Evolutionary conservation across 2,329 filamentous ascomycete species (phyloP).

Genomic region (Cercospora sesami): DNA sequence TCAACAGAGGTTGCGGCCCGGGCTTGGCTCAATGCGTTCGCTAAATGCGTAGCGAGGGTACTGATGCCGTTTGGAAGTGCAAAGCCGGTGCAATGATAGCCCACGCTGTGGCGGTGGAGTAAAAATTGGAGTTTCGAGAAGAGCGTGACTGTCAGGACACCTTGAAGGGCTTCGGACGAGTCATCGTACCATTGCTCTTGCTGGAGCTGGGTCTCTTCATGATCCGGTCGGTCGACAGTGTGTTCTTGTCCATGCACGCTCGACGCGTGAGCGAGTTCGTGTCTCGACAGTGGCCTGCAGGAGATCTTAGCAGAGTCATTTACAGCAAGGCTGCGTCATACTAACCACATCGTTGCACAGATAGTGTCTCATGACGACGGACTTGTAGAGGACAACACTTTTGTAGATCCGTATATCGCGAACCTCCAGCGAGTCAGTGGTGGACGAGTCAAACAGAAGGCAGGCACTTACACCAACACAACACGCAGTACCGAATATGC

Average conservation of each 20-base stretch:
- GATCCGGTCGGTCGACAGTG: constrained; percentile 3
- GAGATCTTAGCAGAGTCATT: not conserved
- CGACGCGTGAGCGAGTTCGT: constrained; percentile 23
- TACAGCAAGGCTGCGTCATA: not conserved
- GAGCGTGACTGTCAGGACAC: constrained; percentile 3
- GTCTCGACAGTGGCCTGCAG: constrained; percentile 22
- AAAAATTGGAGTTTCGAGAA: not conserved
- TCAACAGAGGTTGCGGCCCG: not conserved
- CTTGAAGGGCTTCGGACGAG: constrained; percentile 6
- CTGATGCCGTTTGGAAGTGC: not conserved
- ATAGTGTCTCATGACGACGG: constrained; percentile 21
- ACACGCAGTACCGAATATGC: constrained; percentile 24
- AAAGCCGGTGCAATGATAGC: not conserved
- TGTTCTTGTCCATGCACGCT: constrained; percentile 15
- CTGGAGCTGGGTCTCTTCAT: constrained; percentile 9
- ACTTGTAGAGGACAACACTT: constrained; percentile 25
- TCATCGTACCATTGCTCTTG: constrained; percentile 3
- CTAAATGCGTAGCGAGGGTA: not conserved
- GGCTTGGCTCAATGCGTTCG: not conserved
- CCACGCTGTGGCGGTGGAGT: not conserved
- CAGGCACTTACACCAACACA: constrained; percentile 25
- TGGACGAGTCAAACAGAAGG: not conserved
- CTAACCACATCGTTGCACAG: constrained; percentile 23
- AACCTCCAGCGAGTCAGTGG: constrained; percentile 17
- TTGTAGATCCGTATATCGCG: constrained; percentile 24